phyloP scores from a whole-genome alignment of 2,329 filamentous ascomycete genomes.

The Penicillium capsulatum region DNA sequence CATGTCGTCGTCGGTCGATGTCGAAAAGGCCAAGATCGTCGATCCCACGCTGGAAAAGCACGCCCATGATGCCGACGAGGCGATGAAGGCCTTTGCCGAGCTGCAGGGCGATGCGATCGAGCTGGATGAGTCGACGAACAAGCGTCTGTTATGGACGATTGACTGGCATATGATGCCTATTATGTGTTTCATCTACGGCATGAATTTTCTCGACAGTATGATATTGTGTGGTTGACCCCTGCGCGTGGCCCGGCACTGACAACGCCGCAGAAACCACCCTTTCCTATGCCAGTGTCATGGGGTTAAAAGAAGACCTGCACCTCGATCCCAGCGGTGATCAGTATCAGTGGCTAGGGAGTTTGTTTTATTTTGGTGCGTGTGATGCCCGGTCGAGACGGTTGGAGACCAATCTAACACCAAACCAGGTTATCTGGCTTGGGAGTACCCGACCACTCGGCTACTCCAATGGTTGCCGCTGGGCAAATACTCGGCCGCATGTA shows the following conservation, averaged over 20 bases:
- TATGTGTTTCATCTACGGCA: conserved; percentile 55
- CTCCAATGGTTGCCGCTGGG: conserved; percentile 61
- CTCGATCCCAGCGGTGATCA: conserved; percentile 42
- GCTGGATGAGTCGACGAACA: conserved; percentile 55
- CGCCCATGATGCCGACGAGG: conserved; percentile 57
- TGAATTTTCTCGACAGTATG: conserved; percentile 55
- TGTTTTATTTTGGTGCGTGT: conserved; percentile 48
- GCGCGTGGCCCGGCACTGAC: too few species aligned
- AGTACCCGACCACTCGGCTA: conserved; percentile 63
- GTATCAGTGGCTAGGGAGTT: conserved; percentile 51
- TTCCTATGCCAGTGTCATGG: conserved; percentile 54
- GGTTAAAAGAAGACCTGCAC: conserved; percentile 43
- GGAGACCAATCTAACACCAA: neutral
- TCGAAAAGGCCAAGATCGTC: conserved; percentile 20
- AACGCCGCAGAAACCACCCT: conserved; percentile 42
- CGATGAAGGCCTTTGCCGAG: conserved; percentile 53
- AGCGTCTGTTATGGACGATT: conserved; percentile 56
- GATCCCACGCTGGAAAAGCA: conserved; percentile 47
- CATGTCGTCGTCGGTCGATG: conserved; percentile 17
- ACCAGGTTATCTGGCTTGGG: conserved; percentile 52
- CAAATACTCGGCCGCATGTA: conserved; percentile 62
- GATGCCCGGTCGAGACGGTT: neutral
- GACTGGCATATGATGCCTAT: conserved; percentile 61
- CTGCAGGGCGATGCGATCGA: conserved; percentile 50
- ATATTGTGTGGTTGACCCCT: too few species aligned